Evolutionary conservation across 805 yeast genomes (phyloP), one percentile per base, ranked within the genome.

Genomic region (Nakazawaea ishiwadae): DNA sequence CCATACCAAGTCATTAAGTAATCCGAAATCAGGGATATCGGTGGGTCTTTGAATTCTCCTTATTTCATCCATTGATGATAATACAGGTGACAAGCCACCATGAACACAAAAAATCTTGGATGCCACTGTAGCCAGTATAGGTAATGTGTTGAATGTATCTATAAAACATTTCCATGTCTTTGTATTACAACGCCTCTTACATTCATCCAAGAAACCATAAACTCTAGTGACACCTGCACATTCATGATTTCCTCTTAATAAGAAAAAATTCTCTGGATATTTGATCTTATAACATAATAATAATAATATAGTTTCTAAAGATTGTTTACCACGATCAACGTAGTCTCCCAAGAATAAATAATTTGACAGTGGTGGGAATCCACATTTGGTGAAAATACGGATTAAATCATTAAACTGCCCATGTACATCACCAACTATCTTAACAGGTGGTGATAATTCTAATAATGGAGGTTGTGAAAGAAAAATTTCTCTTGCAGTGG

Each of bases 141-240:
- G 99, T 48, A 93, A 69, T 0, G 96, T 85, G 59, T 93, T 93
- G 69, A 93, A 93, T 1, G 96, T 89, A 66, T 93, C 99, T 51
- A 93, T 79, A 56, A 93, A 93, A 21, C 78, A 65, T 59, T 90
- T 89, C 99, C 99, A 93, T 1, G 90, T 84, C 59, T 91, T 93
- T 53, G 90, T 77, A 55, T 84, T 86, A 54, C 96, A 79, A 47
- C 99, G 73, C 54, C 99, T 77, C 60, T 93, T 93, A 69, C 99
- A 93, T 65, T 93, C 99, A 64, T 93, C 99, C 59, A 89, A 93
- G 57, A 93, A 93, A 2, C 99, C 99, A 62, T 93, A 93, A 24
- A 93, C 96, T 49, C 96, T 77, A 1, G 98, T 91, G 43, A 93
- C 95, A 56, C 87, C 88, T 16, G 99, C 97, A 63, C 96, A 87